Base-by-base conservation (phyloP, 192 early-diverging fungal species). In the Chytriomyces confervae region DNA sequence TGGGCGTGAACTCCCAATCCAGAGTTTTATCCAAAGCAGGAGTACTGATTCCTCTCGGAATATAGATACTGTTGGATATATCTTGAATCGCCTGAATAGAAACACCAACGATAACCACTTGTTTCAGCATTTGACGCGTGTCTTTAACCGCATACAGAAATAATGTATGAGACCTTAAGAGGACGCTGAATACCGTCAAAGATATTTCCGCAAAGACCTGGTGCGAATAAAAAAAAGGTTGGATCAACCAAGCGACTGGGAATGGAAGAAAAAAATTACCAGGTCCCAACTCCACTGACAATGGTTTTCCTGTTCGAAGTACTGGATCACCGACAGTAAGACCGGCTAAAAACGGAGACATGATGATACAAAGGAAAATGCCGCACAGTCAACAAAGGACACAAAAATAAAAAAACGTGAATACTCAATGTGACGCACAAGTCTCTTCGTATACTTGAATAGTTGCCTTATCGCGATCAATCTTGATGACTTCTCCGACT, bases 361-460 rank as follows among this genome's bases (percentile, higher is more conserved):
- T 62, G 29, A 47, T 3, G 18, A 69, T 11, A 49, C 18, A 45
- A 69, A 46, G 13, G 47, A 48, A n/a, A 24, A 13, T 27, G 13
- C 13, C 36, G 2, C 2, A 36, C 36, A 36, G 36, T 36, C 36
- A 36, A 45, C 11, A 44, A 63, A 46, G 62, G 61, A 62, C 9
- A 27, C 64, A 23, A 13, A 48, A 62, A 50, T 63, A 47, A 64
- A 29, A 36, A 36, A 36, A 36, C 36, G 36, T 36, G 36, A 36
- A 36, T 36, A 36, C 36, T 36, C 36, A 36, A 36, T 36, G 36
- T 36, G 36, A 29, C 65, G 63, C 7, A 94, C 94, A 92, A 61
- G 98, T 99, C 83, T 99, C 98, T 78, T 99, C 98, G 89, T 99
- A 99, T 24, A 99, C 98, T 86, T 99, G 98, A 78, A 99, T 93